Evolutionary conservation across 1,139 yeast genomes (phyloP).

Genomic region (Lodderomyces metapsilosis): DNA sequence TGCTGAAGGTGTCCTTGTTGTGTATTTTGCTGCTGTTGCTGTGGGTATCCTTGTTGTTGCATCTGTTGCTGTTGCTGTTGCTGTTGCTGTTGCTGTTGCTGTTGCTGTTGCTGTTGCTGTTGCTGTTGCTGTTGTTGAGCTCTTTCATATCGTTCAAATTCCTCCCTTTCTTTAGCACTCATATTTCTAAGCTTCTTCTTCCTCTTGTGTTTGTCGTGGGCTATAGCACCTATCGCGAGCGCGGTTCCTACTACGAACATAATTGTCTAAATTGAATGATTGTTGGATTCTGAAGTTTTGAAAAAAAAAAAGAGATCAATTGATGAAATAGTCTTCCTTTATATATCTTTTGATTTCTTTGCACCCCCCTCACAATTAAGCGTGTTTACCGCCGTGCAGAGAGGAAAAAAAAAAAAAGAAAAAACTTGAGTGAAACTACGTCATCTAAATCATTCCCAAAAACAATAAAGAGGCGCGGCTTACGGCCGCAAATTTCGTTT

Average conservation of each 20-base stretch:
- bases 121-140: slow-evolving; percentile 1
- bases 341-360: background rate
- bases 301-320: too few species aligned
- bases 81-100: slow-evolving; percentile 1
- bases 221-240: slow-evolving; percentile 5
- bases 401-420: too few species aligned
- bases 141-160: slow-evolving; percentile 1
- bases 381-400: slow-evolving; percentile 1
- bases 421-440: background rate
- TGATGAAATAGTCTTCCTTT: too few species aligned
- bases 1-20: slow-evolving; percentile 5
- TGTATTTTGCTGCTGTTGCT: background rate
- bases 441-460: background rate
- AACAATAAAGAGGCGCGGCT: slow-evolving; percentile 1
- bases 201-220: slow-evolving; percentile 2
- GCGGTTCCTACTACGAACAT: slow-evolving; percentile 3
- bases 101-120: slow-evolving; percentile 1
- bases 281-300: background rate
- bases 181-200: slow-evolving; percentile 5
- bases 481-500: background rate
- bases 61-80: slow-evolving; percentile 4
- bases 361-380: background rate
- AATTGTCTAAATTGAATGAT: background rate
- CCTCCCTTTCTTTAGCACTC: background rate
- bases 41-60: slow-evolving; percentile 1